Evolutionary conservation across 1,284 basidiomycete genomes (phyloP).

Genomic region (Sporisorium iseilematis-ciliati): DNA sequence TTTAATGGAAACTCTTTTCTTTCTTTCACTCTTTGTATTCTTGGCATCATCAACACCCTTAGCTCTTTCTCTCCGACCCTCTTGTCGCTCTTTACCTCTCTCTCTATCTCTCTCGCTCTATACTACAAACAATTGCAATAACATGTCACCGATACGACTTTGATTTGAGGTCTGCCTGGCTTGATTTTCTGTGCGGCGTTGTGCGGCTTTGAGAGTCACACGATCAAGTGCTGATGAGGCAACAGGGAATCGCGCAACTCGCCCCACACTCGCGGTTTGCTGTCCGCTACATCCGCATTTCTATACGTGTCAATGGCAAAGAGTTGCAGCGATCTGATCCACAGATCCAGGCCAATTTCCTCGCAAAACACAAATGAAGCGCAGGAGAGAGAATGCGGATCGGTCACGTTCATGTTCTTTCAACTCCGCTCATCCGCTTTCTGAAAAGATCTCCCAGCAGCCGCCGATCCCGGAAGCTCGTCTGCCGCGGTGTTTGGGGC

Average conservation of each 20-base stretch:
- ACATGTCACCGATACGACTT: neutral
- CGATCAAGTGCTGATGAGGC: too few relatives aligned
- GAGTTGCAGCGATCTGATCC: too few relatives aligned
- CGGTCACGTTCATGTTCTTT: neutral
- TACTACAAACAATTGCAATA: constrained; percentile 15
- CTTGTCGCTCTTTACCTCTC: neutral
- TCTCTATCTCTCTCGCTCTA: constrained; percentile 3
- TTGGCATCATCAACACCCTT: constrained; percentile 10
- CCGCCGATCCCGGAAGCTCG: neutral
- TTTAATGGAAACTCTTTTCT: constrained; percentile 38
- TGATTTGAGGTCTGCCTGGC: neutral
- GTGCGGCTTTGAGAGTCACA: too few relatives aligned
- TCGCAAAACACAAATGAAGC: too few relatives aligned
- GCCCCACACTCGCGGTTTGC: too few relatives aligned
- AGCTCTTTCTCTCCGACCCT: neutral
- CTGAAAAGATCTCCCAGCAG: too few relatives aligned
- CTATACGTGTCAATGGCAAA: too few relatives aligned
- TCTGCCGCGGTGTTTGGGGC: neutral
- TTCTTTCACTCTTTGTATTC: constrained; percentile 10
- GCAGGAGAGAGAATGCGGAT: neutral
- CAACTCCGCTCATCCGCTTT: constrained; percentile 1
- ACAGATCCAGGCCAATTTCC: neutral
- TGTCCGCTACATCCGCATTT: too few relatives aligned
- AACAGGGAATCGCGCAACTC: too few relatives aligned
- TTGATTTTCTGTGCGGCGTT: too few relatives aligned